phyloP scores from a whole-genome alignment of 495 filamentous ascomycete genomes.

The Hypoxylon lenormandii region DNA sequence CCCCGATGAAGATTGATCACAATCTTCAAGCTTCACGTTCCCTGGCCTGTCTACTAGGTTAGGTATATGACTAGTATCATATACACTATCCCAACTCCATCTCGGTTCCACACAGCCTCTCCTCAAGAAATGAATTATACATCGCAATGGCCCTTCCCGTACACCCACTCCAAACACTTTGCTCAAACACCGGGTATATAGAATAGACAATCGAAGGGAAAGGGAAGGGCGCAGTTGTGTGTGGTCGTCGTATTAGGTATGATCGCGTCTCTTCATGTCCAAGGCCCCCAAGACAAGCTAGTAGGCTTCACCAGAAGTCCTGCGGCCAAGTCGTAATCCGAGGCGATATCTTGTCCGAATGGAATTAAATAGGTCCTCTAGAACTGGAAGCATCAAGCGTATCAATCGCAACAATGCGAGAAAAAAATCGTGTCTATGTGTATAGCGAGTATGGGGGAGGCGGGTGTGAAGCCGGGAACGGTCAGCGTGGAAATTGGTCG shows the following conservation, averaged over 20 bases:
- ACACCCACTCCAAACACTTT: slow-evolving; percentile 48
- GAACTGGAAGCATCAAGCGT: slow-evolving; percentile 52
- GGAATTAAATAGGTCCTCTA: slow-evolving; percentile 34
- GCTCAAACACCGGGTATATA: slow-evolving; percentile 58
- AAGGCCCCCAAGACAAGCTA: slow-evolving; percentile 27
- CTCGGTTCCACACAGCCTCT: slow-evolving; percentile 14
- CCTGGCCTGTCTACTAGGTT: slow-evolving; percentile 37
- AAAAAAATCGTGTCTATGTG: slow-evolving; percentile 47
- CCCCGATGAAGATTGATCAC: slow-evolving; percentile 32
- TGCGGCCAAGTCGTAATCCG: slow-evolving; percentile 38
- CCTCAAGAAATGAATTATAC: slow-evolving; percentile 48
- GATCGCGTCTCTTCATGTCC: slow-evolving; percentile 43
- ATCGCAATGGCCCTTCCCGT: slow-evolving; percentile 50
- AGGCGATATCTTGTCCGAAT: slow-evolving; percentile 42
- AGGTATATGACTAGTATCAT: slow-evolving; percentile 43
- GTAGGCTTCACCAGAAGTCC: slow-evolving; percentile 25
- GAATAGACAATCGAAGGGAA: slow-evolving; percentile 57
- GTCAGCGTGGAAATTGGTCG: slow-evolving; percentile 18
- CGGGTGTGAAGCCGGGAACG: slow-evolving; percentile 13
- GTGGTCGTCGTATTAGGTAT: slow-evolving; percentile 45
- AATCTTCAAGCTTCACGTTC: slow-evolving; percentile 23
- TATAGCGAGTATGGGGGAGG: slow-evolving; percentile 31
- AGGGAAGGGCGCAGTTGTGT: slow-evolving; percentile 48
- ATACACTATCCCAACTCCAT: slow-evolving; percentile 31
- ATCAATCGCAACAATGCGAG: slow-evolving; percentile 49